Evolutionary conservation across 2,329 filamentous ascomycete genomes (phyloP), one percentile per base, ranked within the genome.

Genomic region (Trichoderma atrobrunneum): DNA sequence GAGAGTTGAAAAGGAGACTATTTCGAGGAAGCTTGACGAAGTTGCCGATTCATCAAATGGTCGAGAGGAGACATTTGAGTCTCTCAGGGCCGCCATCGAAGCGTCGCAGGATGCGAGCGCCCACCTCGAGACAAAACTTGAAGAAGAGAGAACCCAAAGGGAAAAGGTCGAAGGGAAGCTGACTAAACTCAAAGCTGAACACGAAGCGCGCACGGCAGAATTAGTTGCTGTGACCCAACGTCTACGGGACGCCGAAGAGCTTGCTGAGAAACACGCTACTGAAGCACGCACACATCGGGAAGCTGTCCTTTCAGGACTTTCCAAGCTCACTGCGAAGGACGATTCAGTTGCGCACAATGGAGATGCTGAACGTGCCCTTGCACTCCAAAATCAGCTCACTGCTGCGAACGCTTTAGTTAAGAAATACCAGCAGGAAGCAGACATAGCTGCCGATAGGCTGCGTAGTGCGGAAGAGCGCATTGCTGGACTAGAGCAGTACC

Each of bases 381-480:
- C 92, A 30, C 87, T 99, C 6, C 93, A 97, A 79, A 88, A 89
- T 59, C 96, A 98, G 79, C 86, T 97, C 16, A 88, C 91, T 74
- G 84, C 91, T 57, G 93, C 95, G 18, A 97, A 93, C 77, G 87
- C 86, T 2, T 84, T 98, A 79, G 94, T 95, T 32, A 93, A 92
- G 80, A 94, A 94, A 78, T 97, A 97, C 76, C 94, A 98, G 80
- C 87, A 91, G 73, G 95, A 97, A 72, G 95, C 95, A 1, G 94
- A 99, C 80, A 84, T 87, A 30, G 94, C 95, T 3, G 92, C 94
- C 0, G 94, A 98, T 78, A 97, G 95, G 80, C 86, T 99, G 68
- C 92, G 96, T 68, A 92, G 92, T 72, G 96, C 96, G 4, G 97
- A 99, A 82, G 97, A 98, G 84, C 91, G 96, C 56, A 98, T 99